These are phyloP conservation scores for Capsicum pubescens DNA, from an alignment of 257 asterid species.

Conservation along the genomic window DNA sequence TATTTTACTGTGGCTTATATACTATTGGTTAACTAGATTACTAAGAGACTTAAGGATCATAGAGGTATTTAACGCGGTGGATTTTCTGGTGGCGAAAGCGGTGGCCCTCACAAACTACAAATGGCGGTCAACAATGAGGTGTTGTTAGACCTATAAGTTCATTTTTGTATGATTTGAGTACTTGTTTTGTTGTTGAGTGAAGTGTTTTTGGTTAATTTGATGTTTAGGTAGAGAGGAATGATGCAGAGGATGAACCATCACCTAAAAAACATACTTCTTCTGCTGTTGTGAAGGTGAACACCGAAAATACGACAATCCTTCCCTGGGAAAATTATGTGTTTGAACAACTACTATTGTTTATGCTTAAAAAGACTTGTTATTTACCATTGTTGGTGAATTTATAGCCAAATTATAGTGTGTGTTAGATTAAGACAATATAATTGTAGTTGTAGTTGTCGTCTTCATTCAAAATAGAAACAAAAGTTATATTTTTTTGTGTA, in stretches of 20 bases:
- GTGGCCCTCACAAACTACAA: constrained; percentile 80
- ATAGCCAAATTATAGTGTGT: not conserved
- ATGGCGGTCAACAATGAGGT: constrained; percentile 82
- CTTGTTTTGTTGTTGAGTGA: not conserved
- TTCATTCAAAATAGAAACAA: not conserved
- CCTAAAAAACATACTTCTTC: constrained; percentile 87
- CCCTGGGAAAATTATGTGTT: not conserved
- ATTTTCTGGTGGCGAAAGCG: constrained; percentile 34
- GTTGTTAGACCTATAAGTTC: constrained; percentile 72
- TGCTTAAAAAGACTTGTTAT: not conserved
- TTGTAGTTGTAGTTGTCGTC: not conserved
- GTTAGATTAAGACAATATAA: not conserved
- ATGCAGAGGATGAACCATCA: constrained; percentile 80
- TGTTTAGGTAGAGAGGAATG: constrained; percentile 80
- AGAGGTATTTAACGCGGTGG: constrained; percentile 94
- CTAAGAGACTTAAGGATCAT: constrained; percentile 94
- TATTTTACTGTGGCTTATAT: not conserved
- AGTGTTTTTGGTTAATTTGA: constrained; percentile 24
- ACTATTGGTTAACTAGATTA: constrained; percentile 53
- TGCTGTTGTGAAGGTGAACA: constrained; percentile 85
- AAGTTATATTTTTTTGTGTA: not conserved
- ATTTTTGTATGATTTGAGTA: not conserved
- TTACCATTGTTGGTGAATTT: not conserved
- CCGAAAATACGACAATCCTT: not conserved
- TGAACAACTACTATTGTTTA: not conserved